A percentile compares a stretch with the other conserved stretches of the same genome.
These are phyloP conservation scores for Botrytis squamosa DNA, from an alignment of 2,329 filamentous ascomycete genomes.

Conservation along the genomic window DNA sequence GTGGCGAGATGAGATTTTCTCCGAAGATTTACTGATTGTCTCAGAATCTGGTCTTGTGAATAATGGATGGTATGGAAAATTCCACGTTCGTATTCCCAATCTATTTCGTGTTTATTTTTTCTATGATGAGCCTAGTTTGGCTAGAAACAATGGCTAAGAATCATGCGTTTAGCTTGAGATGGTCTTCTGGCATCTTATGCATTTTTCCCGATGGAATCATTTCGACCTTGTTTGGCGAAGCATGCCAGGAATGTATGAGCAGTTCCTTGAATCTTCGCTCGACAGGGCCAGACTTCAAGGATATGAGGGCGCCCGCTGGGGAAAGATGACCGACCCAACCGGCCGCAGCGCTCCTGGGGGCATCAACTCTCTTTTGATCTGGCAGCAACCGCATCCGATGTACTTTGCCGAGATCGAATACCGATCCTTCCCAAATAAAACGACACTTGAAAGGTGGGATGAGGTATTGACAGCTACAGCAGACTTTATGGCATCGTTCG, in stretches of 20 bases:
- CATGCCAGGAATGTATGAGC: constrained; percentile 42
- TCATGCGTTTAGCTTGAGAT: constrained; percentile 38
- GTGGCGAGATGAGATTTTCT: too few species aligned
- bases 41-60: constrained; percentile 47
- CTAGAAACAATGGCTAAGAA: not conserved
- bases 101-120: too few species aligned
- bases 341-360: constrained; percentile 57
- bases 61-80: constrained; percentile 49
- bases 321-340: constrained; percentile 58
- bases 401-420: constrained; percentile 59
- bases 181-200: constrained; percentile 45
- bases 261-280: constrained; percentile 38
- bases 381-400: constrained; percentile 62
- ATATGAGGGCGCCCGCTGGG: constrained; percentile 45
- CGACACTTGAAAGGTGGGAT: constrained; percentile 54
- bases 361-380: constrained; percentile 60
- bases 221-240: constrained; percentile 41
- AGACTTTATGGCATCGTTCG: constrained; percentile 60
- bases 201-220: constrained; percentile 45
- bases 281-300: constrained; percentile 39
- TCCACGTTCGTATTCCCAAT: constrained; percentile 39
- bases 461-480: constrained; percentile 50
- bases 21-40: not conserved
- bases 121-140: not conserved
- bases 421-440: constrained; percentile 44